These are phyloP conservation scores for Candida piceae DNA, from an alignment of 805 yeast genomes.

Conservation along the genomic window DNA sequence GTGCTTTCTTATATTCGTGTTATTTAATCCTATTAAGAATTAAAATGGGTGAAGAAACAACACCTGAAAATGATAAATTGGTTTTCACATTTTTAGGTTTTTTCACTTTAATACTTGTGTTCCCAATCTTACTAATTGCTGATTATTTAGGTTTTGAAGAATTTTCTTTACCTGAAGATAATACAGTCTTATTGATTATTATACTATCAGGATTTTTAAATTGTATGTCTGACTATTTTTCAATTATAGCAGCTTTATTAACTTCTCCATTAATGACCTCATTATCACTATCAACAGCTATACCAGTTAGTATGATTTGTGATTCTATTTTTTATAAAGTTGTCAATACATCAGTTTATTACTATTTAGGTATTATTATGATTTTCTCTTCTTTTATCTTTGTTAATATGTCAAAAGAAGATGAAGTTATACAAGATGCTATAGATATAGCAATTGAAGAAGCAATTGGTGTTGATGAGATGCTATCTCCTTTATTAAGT, in stretches of 20 bases:
- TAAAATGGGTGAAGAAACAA: constrained; percentile 39
- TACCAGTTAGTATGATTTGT: constrained; percentile 47
- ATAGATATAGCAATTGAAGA: constrained; percentile 44
- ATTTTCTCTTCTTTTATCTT: constrained; percentile 43
- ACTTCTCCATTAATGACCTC: constrained; percentile 52
- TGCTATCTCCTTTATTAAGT: constrained; percentile 41
- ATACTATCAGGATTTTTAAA: constrained; percentile 40
- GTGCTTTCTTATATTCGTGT: constrained; percentile 43
- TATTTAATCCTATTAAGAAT: constrained; percentile 40
- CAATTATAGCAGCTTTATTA: constrained; percentile 45
- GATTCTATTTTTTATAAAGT: constrained; percentile 37
- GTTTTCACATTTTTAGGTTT: constrained; percentile 46
- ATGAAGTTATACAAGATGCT: constrained; percentile 40
- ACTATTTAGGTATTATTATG: constrained; percentile 42
- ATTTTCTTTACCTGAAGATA: constrained; percentile 39
- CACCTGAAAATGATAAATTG: constrained; percentile 40
- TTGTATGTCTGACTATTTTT: constrained; percentile 44
- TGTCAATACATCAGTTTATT: constrained; percentile 27
- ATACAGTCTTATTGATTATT: constrained; percentile 29
- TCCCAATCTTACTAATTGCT: constrained; percentile 35
- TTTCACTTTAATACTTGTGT: constrained; percentile 33
- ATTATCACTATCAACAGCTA: constrained; percentile 45
- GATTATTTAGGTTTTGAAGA: constrained; percentile 36
- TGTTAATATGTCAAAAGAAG: constrained; percentile 41
- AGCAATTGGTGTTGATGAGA: constrained; percentile 42